phyloP scores from a whole-genome alignment of 108 stramenopile genomes.

The Cyclotella atomus region DNA sequence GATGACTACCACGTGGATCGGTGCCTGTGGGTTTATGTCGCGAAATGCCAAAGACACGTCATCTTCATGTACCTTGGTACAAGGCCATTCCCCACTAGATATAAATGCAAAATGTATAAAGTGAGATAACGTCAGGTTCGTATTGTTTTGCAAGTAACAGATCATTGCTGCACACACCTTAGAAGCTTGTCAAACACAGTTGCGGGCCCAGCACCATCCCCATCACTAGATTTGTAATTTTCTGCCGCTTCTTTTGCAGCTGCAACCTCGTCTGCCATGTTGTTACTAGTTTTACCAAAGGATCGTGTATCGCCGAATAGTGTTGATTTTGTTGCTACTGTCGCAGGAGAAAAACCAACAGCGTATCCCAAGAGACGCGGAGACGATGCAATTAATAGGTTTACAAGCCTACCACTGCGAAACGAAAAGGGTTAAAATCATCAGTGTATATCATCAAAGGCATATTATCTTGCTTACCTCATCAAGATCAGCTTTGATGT shows the following conservation, averaged over 20 bases:
- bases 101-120: neutral
- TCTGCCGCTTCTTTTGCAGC: constrained; percentile 67
- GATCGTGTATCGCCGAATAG: neutral
- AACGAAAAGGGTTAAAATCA: too few relatives aligned
- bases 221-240: constrained; percentile 38
- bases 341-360: constrained; percentile 19
- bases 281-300: neutral
- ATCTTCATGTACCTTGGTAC: constrained; percentile 94
- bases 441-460: too few relatives aligned
- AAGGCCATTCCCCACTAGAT: constrained; percentile 67
- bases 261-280: constrained; percentile 51
- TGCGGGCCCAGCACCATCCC: constrained; percentile 69
- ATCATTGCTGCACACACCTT: neutral
- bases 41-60: constrained; percentile 91
- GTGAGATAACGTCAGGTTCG: neutral
- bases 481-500: too few relatives aligned
- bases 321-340: neutral
- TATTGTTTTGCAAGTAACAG: neutral
- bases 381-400: constrained; percentile 25
- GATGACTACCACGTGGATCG: constrained; percentile 95
- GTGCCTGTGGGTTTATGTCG: constrained; percentile 94
- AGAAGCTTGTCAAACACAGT: constrained; percentile 98
- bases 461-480: too few relatives aligned
- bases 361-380: constrained; percentile 25
- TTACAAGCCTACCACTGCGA: constrained; percentile 22